Evolutionary conservation across 176 grass and related monocot genomes (phyloP).

Genomic region (Avena insularis): DNA sequence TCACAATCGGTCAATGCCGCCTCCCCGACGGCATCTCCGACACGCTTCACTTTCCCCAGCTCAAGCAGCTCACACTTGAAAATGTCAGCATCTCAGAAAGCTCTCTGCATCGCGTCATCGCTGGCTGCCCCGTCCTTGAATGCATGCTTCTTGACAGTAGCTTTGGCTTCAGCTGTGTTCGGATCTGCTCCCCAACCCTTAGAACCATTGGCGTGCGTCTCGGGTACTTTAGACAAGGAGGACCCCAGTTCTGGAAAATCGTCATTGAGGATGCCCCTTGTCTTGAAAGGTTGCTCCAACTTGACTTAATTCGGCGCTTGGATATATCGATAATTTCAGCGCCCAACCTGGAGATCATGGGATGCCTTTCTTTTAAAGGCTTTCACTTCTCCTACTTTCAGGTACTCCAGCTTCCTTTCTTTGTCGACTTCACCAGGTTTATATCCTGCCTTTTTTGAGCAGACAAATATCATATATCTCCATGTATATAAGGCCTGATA

Average conservation of each 20-base stretch:
- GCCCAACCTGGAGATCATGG: slow-evolving; percentile 10
- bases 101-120: not conserved
- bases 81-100: not conserved
- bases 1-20: not conserved
- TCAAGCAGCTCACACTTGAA: not conserved
- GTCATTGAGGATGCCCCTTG: slow-evolving; percentile 6
- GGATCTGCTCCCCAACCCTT: not conserved
- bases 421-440: not conserved
- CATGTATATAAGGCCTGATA: not conserved
- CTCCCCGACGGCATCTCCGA: not conserved
- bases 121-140: not conserved
- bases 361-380: not conserved
- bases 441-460: not conserved
- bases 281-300: slow-evolving; percentile 14
- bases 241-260: not conserved
- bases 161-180: not conserved
- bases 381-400: not conserved
- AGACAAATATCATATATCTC: not conserved
- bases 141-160: not conserved
- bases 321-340: not conserved
- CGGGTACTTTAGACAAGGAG: not conserved
- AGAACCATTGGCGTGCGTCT: not conserved
- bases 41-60: not conserved
- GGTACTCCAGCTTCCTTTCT: not conserved
- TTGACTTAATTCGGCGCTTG: not conserved